These are phyloP conservation scores for Porcisia hertigi DNA, from an alignment of 208 protist species.

Conservation along the genomic window DNA sequence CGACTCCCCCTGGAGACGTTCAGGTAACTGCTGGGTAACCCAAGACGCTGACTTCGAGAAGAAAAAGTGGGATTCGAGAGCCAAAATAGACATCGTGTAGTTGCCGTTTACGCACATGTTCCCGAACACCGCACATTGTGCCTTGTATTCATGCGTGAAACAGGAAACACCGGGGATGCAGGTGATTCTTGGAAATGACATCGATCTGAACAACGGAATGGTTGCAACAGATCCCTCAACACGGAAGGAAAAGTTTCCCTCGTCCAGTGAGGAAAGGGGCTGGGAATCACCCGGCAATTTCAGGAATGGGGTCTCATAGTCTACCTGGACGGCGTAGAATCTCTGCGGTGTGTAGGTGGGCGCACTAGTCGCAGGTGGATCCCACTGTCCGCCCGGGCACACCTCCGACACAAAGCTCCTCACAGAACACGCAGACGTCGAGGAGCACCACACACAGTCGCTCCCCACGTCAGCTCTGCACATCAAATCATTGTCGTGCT, in stretches of 20 bases:
- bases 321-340: conserved; percentile 14
- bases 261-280: neutral
- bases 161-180: conserved; percentile 13
- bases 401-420: conserved; percentile 12
- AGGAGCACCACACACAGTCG: conserved; percentile 28
- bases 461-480: conserved; percentile 1
- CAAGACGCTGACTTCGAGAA: neutral
- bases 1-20: neutral
- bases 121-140: neutral
- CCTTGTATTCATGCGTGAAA: too few species aligned
- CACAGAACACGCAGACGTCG: conserved; percentile 15
- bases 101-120: conserved; percentile 36
- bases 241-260: neutral
- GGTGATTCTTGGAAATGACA: neutral
- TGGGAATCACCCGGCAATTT: too few species aligned
- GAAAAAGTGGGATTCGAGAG: conserved; percentile 10
- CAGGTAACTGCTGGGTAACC: neutral
- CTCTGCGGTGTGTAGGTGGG: conserved; percentile 6
- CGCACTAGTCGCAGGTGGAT: neutral
- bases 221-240: too few species aligned
- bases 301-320: neutral
- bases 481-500: neutral
- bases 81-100: conserved; percentile 30
- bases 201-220: neutral
- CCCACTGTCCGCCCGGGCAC: conserved; percentile 27